Percentiles rank a stretch among this genome's conserved stretches.
phyloP scores from a whole-genome alignment of 345 rosid species.

The Populus davidiana region DNA sequence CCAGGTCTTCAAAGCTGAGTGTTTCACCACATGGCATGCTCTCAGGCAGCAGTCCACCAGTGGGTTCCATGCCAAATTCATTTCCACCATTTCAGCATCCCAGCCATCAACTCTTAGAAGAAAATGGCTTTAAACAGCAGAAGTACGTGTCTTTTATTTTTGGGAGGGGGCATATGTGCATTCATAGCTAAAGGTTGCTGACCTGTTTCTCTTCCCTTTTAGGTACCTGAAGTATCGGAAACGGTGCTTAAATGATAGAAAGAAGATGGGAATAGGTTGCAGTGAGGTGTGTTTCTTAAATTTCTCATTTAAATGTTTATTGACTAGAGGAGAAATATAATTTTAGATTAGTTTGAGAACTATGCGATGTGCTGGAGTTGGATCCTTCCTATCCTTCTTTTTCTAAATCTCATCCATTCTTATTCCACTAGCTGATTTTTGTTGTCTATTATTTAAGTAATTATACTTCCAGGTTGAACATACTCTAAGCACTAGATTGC shows the following conservation, averaged over 20 bases:
- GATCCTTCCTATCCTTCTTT: background rate
- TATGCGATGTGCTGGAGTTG: background rate
- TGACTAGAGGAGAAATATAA: background rate
- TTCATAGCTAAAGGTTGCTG: conserved; percentile 10
- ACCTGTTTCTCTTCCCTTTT: conserved; percentile 23
- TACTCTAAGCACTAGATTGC: conserved; percentile 2
- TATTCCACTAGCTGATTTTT: conserved; percentile 1
- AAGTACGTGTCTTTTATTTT: conserved; percentile 52
- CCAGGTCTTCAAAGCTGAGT: conserved; percentile 73
- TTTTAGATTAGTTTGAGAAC: background rate
- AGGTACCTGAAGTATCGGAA: conserved; percentile 91
- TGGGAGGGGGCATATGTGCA: background rate
- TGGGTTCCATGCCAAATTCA: conserved; percentile 93
- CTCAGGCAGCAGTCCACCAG: conserved; percentile 85
- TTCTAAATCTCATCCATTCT: background rate
- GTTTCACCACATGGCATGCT: conserved; percentile 69
- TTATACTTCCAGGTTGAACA: background rate
- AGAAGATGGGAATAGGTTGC: conserved; percentile 82
- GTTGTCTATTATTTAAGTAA: background rate
- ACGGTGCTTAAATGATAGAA: conserved; percentile 89
- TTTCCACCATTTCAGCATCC: conserved; percentile 95
- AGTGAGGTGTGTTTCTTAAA: conserved; percentile 68
- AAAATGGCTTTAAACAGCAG: conserved; percentile 93
- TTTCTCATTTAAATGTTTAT: background rate
- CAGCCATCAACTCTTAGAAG: conserved; percentile 91